Conservation (phyloP, 1,284 basidiomycete species). For the Tetrapyrgos nigripes region DNA sequence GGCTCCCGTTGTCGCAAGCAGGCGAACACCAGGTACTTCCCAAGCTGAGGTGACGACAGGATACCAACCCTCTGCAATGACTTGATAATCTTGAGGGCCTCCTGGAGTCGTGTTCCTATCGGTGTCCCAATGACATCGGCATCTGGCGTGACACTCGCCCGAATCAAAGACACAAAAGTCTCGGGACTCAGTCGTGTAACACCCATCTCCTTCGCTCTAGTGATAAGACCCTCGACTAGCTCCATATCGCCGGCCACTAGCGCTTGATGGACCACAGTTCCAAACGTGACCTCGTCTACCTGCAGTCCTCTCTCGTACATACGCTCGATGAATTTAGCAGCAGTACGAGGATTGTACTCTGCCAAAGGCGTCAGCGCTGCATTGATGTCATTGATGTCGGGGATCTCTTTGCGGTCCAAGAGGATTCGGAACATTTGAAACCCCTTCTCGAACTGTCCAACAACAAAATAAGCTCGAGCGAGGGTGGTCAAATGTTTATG, state of each 20-base stretch:
- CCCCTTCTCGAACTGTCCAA: constrained; percentile 55
- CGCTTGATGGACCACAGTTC: constrained; percentile 66
- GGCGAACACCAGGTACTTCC: constrained; percentile 55
- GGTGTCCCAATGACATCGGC: constrained; percentile 28
- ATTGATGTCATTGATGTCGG: constrained; percentile 69
- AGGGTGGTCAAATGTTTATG: constrained; percentile 64
- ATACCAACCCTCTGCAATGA: constrained; percentile 41
- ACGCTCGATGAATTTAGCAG: constrained; percentile 49
- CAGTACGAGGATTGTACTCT: constrained; percentile 51
- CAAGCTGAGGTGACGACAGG: constrained; percentile 48
- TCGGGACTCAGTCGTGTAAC: constrained; percentile 47
- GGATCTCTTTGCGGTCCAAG: constrained; percentile 53
- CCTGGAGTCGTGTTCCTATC: constrained; percentile 39
- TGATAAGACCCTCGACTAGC: constrained; percentile 51
- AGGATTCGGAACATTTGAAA: constrained; percentile 54
- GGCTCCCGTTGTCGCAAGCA: constrained; percentile 56
- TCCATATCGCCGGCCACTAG: constrained; percentile 47
- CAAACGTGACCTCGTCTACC: constrained; percentile 60
- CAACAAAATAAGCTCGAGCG: constrained; percentile 65
- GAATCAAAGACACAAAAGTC: constrained; percentile 56
- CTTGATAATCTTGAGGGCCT: constrained; percentile 50
- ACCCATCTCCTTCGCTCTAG: constrained; percentile 41
- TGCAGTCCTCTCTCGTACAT: constrained; percentile 54
- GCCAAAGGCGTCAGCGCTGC: constrained; percentile 63
- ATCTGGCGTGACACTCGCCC: constrained; percentile 40